These are phyloP conservation scores for Aspergillus egyptiacus DNA, from an alignment of 495 filamentous ascomycete genomes.

Conservation along the genomic window DNA sequence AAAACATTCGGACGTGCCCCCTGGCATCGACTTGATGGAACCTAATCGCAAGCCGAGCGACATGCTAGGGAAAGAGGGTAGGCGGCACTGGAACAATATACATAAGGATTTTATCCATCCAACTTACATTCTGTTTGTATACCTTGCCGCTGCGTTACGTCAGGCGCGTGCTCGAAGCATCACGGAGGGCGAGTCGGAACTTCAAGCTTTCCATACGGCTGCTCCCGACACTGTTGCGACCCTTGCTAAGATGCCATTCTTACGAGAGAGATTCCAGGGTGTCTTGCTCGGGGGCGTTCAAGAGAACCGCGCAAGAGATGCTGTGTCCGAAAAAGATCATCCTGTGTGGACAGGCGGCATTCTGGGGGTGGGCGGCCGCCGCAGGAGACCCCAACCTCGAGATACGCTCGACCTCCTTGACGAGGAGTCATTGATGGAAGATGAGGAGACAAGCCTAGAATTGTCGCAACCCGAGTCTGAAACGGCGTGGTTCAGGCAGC, in stretches of 20 bases:
- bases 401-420: no score
- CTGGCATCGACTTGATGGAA: slow-evolving; percentile 23
- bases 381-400: neutral
- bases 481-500: no score
- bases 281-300: slow-evolving; percentile 29
- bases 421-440: neutral
- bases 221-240: slow-evolving; percentile 49
- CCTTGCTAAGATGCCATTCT: slow-evolving; percentile 48
- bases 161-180: slow-evolving; percentile 37
- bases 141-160: slow-evolving; percentile 44
- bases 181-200: slow-evolving; percentile 19
- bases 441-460: no score
- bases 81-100: slow-evolving; percentile 32
- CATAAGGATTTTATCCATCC: slow-evolving; percentile 42
- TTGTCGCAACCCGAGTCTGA: no score
- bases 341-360: slow-evolving; percentile 33
- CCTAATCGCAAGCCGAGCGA: slow-evolving; percentile 16
- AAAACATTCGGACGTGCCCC: slow-evolving; percentile 27
- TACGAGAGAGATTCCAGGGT: slow-evolving; percentile 39
- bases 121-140: slow-evolving; percentile 49
- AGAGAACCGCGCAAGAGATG: slow-evolving; percentile 7
- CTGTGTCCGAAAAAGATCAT: slow-evolving; percentile 1
- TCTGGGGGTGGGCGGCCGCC: slow-evolving; percentile 22
- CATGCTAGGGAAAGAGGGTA: slow-evolving; percentile 26
- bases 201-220: slow-evolving; percentile 29